Percentiles rank a stretch among this genome's conserved stretches.
These are phyloP conservation scores for Penicillium turbatum DNA, from an alignment of 495 filamentous ascomycete species.

Conservation along the genomic window DNA sequence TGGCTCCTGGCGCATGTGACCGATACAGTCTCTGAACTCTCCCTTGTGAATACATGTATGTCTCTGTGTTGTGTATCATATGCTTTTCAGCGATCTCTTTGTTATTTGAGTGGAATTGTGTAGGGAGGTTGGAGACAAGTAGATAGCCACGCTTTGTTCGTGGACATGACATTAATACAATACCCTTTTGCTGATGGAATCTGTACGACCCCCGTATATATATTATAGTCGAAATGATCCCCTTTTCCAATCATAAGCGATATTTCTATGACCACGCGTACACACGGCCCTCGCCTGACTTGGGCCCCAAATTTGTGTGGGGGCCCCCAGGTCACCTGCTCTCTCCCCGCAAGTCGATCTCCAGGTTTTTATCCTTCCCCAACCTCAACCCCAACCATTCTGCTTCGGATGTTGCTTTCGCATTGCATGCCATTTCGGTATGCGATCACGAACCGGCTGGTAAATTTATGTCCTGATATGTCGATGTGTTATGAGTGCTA, in stretches of 20 bases:
- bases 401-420: slow-evolving; percentile 28
- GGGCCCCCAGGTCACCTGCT: slow-evolving; percentile 26
- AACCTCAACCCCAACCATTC: background rate
- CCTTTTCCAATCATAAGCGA: background rate
- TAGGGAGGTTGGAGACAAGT: slow-evolving; percentile 21
- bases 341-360: slow-evolving; percentile 25
- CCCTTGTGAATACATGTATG: slow-evolving; percentile 14
- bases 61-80: slow-evolving; percentile 22
- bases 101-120: slow-evolving; percentile 10
- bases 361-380: slow-evolving; percentile 20
- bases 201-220: background rate
- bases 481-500: background rate
- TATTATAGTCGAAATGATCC: background rate
- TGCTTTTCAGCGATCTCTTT: slow-evolving; percentile 11
- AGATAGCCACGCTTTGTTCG: slow-evolving; percentile 32
- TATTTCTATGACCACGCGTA: background rate
- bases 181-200: slow-evolving; percentile 6
- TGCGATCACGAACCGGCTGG: slow-evolving; percentile 42
- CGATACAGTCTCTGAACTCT: background rate
- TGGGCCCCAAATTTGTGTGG: slow-evolving; percentile 8
- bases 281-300: background rate
- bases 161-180: slow-evolving; percentile 22
- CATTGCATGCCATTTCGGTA: slow-evolving; percentile 35
- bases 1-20: background rate
- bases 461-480: background rate